Evolutionary conservation across 108 stramenopile species (phyloP).

Genomic region (Cyclotella choctawhatcheeana): DNA sequence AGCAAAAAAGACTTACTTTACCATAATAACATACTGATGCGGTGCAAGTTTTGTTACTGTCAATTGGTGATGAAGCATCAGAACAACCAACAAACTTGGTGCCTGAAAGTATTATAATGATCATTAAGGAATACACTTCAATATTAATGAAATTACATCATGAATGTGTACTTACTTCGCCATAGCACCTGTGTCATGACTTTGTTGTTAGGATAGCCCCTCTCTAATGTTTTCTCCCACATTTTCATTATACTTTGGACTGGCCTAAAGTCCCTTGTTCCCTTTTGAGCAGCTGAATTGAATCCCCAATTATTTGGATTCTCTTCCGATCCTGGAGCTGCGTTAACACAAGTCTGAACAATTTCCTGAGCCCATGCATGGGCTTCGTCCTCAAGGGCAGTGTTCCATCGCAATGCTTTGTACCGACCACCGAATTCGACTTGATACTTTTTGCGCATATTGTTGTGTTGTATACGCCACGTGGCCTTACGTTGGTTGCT

Average conservation of each 20-base stretch:
- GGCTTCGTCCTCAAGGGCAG: conserved; percentile 4
- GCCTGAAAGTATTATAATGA: neutral
- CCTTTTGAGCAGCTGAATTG: neutral
- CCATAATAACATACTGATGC: conserved; percentile 16
- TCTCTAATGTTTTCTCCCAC: conserved; percentile 8
- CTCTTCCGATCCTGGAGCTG: neutral
- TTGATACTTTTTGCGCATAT: conserved; percentile 12
- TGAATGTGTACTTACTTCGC: conserved; percentile 1
- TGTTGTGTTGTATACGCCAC: conserved; percentile 14
- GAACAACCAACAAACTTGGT: conserved; percentile 15
- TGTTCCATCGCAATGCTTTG: neutral
- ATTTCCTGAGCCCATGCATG: conserved; percentile 3
- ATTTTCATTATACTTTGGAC: neutral
- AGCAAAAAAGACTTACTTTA: conserved; percentile 1
- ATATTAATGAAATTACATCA: neutral
- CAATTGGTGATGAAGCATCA: conserved; percentile 4
- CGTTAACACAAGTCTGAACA: conserved; percentile 13
- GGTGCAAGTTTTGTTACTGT: neutral
- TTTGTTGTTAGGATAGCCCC: conserved; percentile 7
- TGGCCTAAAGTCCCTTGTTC: neutral
- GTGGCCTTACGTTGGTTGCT: neutral
- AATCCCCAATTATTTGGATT: conserved; percentile 13
- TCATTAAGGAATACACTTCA: neutral
- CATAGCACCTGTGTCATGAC: conserved; percentile 20
- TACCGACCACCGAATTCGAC: conserved; percentile 1